Conservation (phyloP, 2,329 filamentous ascomycete genomes). For the Fusarium nisikadoi region DNA sequence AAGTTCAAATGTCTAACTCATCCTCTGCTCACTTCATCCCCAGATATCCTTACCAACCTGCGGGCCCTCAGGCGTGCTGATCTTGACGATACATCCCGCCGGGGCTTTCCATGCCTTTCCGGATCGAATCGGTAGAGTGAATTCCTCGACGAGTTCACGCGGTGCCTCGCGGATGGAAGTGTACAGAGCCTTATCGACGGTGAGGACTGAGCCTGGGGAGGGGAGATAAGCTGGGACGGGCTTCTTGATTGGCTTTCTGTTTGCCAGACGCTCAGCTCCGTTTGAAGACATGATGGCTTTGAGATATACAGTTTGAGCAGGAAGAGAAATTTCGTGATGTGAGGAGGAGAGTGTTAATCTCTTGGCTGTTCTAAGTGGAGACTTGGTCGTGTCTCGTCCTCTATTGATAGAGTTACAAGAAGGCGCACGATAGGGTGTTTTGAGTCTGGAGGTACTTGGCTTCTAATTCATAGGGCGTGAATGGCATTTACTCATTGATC, state of each 20-base stretch:
- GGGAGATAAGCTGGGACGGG: constrained; percentile 62
- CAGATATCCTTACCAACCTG: constrained; percentile 68
- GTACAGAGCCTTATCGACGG: constrained; percentile 63
- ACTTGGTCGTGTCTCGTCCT: neutral
- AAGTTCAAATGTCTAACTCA: neutral
- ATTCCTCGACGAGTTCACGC: constrained; percentile 58
- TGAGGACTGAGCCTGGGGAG: constrained; percentile 55
- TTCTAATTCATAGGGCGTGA: neutral
- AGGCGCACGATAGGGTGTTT: neutral
- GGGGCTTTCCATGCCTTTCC: constrained; percentile 78
- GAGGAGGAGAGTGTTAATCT: constrained; percentile 8
- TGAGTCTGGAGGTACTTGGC: rapidly evolving
- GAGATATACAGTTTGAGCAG: neutral
- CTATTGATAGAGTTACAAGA: neutral
- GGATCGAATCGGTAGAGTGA: constrained; percentile 77
- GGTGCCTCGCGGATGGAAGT: constrained; percentile 66
- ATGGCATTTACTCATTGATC: rapidly evolving
- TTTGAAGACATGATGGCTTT: constrained; percentile 34
- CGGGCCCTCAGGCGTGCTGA: constrained; percentile 80
- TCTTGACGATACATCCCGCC: constrained; percentile 74
- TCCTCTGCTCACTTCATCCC: neutral
- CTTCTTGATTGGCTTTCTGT: constrained; percentile 57
- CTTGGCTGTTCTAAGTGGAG: constrained; percentile 18
- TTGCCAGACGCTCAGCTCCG: constrained; percentile 53
- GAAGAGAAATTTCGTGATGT: neutral